Conservation (phyloP, 257 asterid genomes). For the Solanum appendiculatum region DNA sequence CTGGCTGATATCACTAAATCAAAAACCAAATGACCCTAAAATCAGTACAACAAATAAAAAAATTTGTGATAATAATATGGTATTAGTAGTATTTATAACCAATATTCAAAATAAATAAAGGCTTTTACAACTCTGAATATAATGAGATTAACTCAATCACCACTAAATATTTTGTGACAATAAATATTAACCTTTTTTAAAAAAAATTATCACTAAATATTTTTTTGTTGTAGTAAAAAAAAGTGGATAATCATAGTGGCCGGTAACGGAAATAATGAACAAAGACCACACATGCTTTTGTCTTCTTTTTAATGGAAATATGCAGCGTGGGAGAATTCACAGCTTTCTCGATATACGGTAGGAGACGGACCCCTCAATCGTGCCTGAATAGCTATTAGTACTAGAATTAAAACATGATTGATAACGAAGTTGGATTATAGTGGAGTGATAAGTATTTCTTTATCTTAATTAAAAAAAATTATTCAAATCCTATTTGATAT, state of each 20-base stretch:
- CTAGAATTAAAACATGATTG: not conserved
- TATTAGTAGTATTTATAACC: too few species aligned
- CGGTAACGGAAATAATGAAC: not conserved
- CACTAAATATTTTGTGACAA: not conserved
- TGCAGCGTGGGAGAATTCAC: not conserved
- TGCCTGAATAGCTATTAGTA: not conserved
- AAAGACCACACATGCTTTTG: not conserved
- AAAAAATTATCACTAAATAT: not conserved
- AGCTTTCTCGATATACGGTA: not conserved
- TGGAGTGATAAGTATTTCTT: not conserved
- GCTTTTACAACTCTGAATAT: not conserved
- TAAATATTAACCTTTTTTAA: too few species aligned
- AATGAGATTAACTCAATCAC: too few species aligned
- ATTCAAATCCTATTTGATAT: not conserved
- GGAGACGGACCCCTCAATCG: not conserved
- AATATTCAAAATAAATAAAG: too few species aligned
- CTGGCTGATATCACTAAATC: not conserved
- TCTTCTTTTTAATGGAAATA: not conserved
- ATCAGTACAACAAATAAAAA: too few species aligned
- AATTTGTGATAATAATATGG: too few species aligned
- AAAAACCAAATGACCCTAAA: too few species aligned
- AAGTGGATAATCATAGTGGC: not conserved
- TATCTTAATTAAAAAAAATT: not conserved
- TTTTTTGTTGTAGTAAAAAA: not conserved
- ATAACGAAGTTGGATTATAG: not conserved